Evolutionary conservation across 345 rosid species (phyloP).

Genomic region (Boechera stricta): DNA sequence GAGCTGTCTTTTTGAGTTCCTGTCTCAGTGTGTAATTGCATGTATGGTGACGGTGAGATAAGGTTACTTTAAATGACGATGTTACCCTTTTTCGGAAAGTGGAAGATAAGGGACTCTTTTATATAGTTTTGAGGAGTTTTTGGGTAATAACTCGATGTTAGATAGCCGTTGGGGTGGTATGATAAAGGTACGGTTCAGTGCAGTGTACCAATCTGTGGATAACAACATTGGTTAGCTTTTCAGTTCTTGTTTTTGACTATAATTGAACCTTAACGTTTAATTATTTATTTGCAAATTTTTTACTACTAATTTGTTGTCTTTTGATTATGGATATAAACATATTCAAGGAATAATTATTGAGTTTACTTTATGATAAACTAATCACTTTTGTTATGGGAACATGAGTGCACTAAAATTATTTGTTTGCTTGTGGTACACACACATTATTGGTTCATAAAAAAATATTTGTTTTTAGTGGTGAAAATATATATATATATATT

Average conservation of each 20-base stretch:
- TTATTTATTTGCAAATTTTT: background rate
- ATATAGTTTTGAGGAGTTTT: slow-evolving; percentile 23
- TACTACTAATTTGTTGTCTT: background rate
- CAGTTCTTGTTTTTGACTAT: slow-evolving; percentile 11
- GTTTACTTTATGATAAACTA: slow-evolving; percentile 3
- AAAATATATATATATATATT: too few species aligned
- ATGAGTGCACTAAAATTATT: background rate
- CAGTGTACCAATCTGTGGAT: slow-evolving; percentile 5
- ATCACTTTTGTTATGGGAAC: slow-evolving; percentile 6
- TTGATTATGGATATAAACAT: slow-evolving; percentile 5
- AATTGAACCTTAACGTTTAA: slow-evolving; percentile 6
- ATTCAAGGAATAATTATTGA: background rate
- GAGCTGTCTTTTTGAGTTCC: slow-evolving; percentile 47
- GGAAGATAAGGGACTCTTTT: background rate
- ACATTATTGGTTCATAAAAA: background rate
- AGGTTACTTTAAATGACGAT: background rate
- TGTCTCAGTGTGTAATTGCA: slow-evolving; percentile 27
- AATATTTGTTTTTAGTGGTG: background rate
- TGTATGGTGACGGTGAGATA: slow-evolving; percentile 25
- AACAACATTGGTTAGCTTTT: background rate
- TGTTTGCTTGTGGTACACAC: slow-evolving; percentile 11
- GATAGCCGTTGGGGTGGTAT: slow-evolving; percentile 21
- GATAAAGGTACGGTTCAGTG: slow-evolving; percentile 28
- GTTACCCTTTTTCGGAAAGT: background rate
- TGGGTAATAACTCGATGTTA: background rate